Conservation (phyloP, 2,329 filamentous ascomycete genomes). For the Fusarium azukiicola region DNA sequence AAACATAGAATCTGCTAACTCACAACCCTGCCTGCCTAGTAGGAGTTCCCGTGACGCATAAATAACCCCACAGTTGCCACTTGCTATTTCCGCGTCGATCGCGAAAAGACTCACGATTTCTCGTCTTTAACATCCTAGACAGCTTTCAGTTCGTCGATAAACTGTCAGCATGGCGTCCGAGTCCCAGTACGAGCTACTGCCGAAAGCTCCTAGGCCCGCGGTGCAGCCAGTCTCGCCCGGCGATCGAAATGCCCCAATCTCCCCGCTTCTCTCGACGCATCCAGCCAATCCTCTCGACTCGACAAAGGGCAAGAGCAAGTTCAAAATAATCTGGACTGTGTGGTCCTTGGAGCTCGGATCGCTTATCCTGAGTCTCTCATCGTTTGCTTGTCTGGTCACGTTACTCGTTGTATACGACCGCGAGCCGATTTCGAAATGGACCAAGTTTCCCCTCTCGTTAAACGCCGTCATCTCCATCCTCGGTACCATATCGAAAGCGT, state of each 20-base stretch:
- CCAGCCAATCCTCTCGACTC: not conserved
- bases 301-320: not conserved
- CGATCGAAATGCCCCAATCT: slow-evolving; percentile 9
- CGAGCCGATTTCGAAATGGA: slow-evolving; percentile 37
- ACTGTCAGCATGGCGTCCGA: not conserved
- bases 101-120: not conserved
- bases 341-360: slow-evolving; percentile 12
- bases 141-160: not conserved
- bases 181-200: not conserved
- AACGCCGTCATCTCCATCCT: slow-evolving; percentile 42
- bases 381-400: slow-evolving; percentile 14
- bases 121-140: not conserved
- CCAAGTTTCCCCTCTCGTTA: slow-evolving; percentile 1
- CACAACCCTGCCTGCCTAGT: not conserved
- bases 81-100: not conserved
- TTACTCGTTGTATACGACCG: slow-evolving; percentile 12
- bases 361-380: not conserved
- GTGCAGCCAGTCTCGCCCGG: not conserved
- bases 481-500: slow-evolving; percentile 16
- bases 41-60: not conserved
- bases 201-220: not conserved
- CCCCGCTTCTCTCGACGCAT: not conserved
- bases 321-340: not conserved
- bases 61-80: not conserved
- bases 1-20: slow-evolving; percentile 4